These are phyloP conservation scores for Epithele typhae DNA, from an alignment of 768 basidiomycete genomes.

Conservation along the genomic window DNA sequence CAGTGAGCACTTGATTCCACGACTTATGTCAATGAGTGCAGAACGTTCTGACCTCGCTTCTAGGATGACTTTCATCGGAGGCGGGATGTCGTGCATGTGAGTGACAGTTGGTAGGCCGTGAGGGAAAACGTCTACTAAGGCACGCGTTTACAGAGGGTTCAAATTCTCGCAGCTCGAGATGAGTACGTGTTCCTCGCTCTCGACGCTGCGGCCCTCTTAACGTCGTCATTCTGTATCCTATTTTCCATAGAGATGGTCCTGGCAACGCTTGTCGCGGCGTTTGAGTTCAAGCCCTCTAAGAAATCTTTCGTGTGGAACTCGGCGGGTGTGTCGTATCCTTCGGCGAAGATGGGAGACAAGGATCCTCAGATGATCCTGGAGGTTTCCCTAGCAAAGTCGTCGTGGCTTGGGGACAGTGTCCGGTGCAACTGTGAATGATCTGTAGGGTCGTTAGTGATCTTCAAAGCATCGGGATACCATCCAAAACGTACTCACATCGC, in stretches of 20 bases:
- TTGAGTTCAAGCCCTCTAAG: slow-evolving; percentile 8
- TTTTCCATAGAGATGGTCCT: slow-evolving; percentile 17
- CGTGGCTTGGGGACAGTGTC: no score
- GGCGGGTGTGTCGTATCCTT: slow-evolving; percentile 10
- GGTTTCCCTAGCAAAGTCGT: no score
- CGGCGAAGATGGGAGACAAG: no score
- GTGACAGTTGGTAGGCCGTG: slow-evolving; percentile 8
- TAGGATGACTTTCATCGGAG: slow-evolving; percentile 43
- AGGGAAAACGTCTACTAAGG: background rate
- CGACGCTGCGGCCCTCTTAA: no score
- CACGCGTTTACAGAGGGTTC: slow-evolving; percentile 35
- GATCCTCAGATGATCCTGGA: no score
- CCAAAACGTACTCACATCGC: no score
- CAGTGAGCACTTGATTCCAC: slow-evolving; percentile 26
- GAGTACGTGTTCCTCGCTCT: slow-evolving; percentile 32
- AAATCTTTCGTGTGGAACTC: slow-evolving; percentile 15
- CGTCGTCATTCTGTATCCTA: background rate
- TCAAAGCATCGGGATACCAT: no score
- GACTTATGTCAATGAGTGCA: background rate
- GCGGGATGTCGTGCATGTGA: slow-evolving; percentile 43
- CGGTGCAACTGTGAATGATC: no score
- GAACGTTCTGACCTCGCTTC: no score
- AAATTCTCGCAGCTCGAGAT: slow-evolving; percentile 53
- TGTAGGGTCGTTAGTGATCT: no score
- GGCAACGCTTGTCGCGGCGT: slow-evolving; percentile 8